phyloP scores from a whole-genome alignment of 345 rosid genomes.

The Eucalyptus caleyi region DNA sequence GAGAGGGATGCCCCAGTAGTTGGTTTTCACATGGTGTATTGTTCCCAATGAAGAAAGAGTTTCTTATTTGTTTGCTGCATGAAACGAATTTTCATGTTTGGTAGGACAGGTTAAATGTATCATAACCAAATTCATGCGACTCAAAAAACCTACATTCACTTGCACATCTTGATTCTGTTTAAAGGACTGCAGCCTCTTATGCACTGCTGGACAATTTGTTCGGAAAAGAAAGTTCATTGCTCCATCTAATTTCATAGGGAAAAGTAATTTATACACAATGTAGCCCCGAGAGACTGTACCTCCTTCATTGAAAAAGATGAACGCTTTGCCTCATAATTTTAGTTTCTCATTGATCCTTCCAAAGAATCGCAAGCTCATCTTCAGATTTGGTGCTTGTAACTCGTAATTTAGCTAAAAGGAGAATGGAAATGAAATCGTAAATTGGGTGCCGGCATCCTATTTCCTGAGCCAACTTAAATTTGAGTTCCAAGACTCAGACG shows the following conservation, averaged over 20 bases:
- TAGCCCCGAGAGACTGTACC: neutral
- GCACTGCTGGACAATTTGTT: neutral
- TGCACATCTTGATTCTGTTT: neutral
- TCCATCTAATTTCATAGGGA: neutral
- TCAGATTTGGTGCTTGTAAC: neutral
- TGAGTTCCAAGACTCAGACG: neutral
- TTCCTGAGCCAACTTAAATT: neutral
- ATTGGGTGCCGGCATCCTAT: accelerated
- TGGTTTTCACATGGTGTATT: neutral
- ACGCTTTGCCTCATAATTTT: neutral
- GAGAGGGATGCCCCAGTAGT: neutral
- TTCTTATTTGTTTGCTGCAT: neutral
- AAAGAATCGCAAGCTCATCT: neutral
- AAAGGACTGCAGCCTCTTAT: neutral
- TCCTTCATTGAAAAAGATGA: neutral
- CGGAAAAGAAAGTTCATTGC: neutral
- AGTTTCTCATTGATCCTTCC: neutral
- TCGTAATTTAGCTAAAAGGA: neutral
- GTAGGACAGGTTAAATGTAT: neutral
- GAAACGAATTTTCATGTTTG: neutral
- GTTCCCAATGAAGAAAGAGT: neutral
- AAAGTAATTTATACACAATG: neutral
- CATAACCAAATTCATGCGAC: neutral
- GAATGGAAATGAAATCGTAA: accelerated
- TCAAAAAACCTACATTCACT: neutral